phyloP scores from a whole-genome alignment of 768 basidiomycete species.

The Tremella fuciformis region DNA sequence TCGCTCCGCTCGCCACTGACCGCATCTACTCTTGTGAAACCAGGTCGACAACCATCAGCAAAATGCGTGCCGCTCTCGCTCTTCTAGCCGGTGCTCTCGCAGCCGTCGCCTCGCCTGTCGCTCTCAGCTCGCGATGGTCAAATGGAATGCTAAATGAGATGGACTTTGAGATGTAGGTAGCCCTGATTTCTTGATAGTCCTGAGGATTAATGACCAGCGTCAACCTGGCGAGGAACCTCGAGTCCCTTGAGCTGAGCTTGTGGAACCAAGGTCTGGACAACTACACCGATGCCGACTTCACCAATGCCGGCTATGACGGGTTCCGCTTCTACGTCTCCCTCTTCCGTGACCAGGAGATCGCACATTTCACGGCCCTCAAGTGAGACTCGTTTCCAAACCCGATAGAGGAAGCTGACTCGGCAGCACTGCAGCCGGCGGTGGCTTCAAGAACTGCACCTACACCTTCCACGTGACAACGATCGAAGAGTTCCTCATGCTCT shows the following conservation, averaged over 20 bases:
- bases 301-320: slow-evolving; percentile 22
- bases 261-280: slow-evolving; percentile 29
- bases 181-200: not conserved
- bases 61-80: not conserved
- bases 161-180: slow-evolving; percentile 27
- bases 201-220: slow-evolving; percentile 12
- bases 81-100: not conserved
- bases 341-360: slow-evolving; percentile 30
- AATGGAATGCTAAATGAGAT: not conserved
- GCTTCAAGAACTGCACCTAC: slow-evolving; percentile 32
- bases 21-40: too few relatives aligned
- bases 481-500: slow-evolving; percentile 15
- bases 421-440: slow-evolving; percentile 21
- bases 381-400: slow-evolving; percentile 7
- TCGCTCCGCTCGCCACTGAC: too few relatives aligned
- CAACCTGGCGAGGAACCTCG: slow-evolving; percentile 31
- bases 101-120: slow-evolving; percentile 5
- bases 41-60: too few relatives aligned
- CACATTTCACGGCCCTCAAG: slow-evolving; percentile 32
- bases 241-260: slow-evolving; percentile 24
- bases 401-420: not conserved
- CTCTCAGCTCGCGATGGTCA: not conserved
- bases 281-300: slow-evolving; percentile 26
- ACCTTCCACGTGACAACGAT: slow-evolving; percentile 24
- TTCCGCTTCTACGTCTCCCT: slow-evolving; percentile 19